phyloP scores from a whole-genome alignment of 768 basidiomycete species.

The Pilatotrama ljubarskyi region DNA sequence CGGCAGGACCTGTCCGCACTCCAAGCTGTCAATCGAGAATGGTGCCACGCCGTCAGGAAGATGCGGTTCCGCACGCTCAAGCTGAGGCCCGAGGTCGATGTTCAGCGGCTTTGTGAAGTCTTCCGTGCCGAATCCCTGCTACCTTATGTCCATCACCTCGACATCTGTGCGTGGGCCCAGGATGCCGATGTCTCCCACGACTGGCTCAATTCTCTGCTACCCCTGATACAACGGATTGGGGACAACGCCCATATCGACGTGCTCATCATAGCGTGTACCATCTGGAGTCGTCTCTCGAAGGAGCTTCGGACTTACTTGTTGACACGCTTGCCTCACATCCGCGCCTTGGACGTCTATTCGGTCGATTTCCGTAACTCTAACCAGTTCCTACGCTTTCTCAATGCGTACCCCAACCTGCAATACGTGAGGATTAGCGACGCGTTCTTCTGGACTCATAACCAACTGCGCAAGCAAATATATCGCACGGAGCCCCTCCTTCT shows the following conservation, averaged over 20 bases:
- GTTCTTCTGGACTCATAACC: not conserved
- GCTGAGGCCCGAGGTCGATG: not conserved
- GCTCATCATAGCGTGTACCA: constrained; percentile 6
- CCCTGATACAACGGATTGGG: not conserved
- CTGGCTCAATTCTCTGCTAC: not conserved
- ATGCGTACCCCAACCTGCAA: constrained; percentile 10
- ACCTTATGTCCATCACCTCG: not conserved
- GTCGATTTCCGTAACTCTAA: constrained; percentile 19
- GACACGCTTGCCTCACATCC: not conserved
- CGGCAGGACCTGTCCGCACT: not conserved
- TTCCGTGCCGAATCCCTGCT: not conserved
- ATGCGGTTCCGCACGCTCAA: not conserved
- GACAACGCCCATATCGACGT: not conserved
- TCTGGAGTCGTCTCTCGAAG: constrained; percentile 8
- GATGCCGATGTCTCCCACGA: not conserved
- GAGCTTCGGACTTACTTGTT: constrained; percentile 1
- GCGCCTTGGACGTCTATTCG: not conserved
- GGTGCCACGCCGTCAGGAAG: not conserved
- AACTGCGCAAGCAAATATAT: not conserved
- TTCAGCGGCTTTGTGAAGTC: not conserved
- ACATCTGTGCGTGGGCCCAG: no score
- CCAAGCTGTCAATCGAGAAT: not conserved
- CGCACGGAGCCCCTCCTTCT: constrained; percentile 3
- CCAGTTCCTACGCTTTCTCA: constrained; percentile 14
- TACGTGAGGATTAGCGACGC: constrained; percentile 5